These are phyloP conservation scores for Peronospora farinosa DNA, from an alignment of 352 stramenopile species.

Conservation along the genomic window DNA sequence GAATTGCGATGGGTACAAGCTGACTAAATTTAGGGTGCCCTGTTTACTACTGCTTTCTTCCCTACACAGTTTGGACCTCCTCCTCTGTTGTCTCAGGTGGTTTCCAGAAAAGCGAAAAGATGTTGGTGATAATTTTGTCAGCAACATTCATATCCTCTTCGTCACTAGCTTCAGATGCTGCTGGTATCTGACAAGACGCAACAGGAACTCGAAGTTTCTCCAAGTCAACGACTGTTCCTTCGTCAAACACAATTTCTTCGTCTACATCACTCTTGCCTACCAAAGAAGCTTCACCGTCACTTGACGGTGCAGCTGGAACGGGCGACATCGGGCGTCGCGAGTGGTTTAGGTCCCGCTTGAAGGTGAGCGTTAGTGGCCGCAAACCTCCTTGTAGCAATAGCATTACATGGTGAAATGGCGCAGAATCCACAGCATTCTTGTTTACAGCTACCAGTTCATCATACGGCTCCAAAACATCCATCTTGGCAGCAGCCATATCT, in stretches of 20 bases:
- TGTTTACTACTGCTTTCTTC: not conserved
- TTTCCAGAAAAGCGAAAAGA: slow-evolving; percentile 83
- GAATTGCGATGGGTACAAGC: slow-evolving; percentile 6
- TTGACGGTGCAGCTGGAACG: slow-evolving; percentile 3
- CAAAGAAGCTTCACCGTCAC: slow-evolving; percentile 5
- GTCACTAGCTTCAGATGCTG: not conserved
- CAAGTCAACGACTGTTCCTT: slow-evolving; percentile 21
- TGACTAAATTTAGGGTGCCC: slow-evolving; percentile 10
- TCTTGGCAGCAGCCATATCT: slow-evolving; percentile 49
- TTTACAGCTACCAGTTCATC: slow-evolving; percentile 78
- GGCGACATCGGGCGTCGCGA: slow-evolving; percentile 2
- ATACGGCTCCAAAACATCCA: slow-evolving; percentile 43
- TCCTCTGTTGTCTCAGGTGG: slow-evolving; percentile 32
- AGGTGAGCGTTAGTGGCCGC: slow-evolving; percentile 70
- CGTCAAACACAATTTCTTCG: slow-evolving; percentile 53
- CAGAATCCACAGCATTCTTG: slow-evolving; percentile 52
- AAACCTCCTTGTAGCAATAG: slow-evolving; percentile 69
- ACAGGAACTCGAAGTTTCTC: slow-evolving; percentile 19
- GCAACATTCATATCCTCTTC: slow-evolving; percentile 55
- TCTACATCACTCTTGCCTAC: slow-evolving; percentile 20
- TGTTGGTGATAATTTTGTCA: slow-evolving; percentile 78
- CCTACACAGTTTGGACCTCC: slow-evolving; percentile 40
- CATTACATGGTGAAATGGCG: slow-evolving; percentile 79
- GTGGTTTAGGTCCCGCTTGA: slow-evolving; percentile 40
- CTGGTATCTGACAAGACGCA: not conserved